These are phyloP conservation scores for Diaporthe sp. DNA, from an alignment of 2,329 filamentous ascomycete species.

Conservation along the genomic window DNA sequence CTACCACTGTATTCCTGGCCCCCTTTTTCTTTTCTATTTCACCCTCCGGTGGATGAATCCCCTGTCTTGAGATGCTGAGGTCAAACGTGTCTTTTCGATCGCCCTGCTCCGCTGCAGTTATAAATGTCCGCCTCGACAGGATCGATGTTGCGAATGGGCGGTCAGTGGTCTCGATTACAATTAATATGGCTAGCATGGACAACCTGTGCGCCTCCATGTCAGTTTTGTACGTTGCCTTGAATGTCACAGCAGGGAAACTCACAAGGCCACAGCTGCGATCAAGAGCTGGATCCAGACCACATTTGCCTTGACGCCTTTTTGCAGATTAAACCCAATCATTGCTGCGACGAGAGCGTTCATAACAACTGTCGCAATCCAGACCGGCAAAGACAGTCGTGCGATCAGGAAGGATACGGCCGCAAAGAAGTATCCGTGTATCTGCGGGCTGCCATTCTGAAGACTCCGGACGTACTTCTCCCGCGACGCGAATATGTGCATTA, in stretches of 20 bases:
- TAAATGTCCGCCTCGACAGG: constrained; percentile 25
- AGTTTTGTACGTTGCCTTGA: background rate
- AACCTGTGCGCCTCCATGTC: background rate
- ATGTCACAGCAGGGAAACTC: background rate
- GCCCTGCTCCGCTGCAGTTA: background rate
- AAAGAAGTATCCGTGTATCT: constrained; percentile 27
- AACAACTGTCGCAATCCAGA: constrained; percentile 31
- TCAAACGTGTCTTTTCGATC: background rate
- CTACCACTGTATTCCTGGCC: background rate
- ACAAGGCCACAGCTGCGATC: constrained; percentile 22
- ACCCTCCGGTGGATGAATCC: background rate
- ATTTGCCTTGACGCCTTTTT: constrained; percentile 16
- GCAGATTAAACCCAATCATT: constrained; percentile 11
- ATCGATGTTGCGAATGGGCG: constrained; percentile 31
- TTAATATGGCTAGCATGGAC: constrained; percentile 16
- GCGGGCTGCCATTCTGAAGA: constrained; percentile 22
- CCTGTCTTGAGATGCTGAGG: constrained; percentile 23
- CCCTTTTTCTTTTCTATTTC: background rate
- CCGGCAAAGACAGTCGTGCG: constrained; percentile 17
- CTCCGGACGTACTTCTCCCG: constrained; percentile 24
- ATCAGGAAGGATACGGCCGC: constrained; percentile 28
- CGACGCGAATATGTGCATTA: constrained; percentile 29
- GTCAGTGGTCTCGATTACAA: constrained; percentile 31
- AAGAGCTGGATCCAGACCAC: constrained; percentile 27
- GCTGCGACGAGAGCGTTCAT: constrained; percentile 26